Conservation (phyloP, 371 early-diverging fungal species). For the Mortierella polycephala region DNA sequence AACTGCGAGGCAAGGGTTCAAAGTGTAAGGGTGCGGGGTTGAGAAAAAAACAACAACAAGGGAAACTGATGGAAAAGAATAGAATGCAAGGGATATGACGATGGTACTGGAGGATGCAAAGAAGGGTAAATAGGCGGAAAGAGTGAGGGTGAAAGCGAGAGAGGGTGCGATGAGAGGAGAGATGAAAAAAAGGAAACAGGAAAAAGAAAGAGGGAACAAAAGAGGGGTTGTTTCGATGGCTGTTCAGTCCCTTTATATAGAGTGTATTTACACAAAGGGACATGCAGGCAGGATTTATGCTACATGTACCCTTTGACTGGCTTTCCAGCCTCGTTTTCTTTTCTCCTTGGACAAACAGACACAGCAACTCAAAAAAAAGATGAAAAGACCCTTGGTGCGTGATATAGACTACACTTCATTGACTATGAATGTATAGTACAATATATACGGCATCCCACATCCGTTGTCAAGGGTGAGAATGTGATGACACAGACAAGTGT, state of each 20-base stretch:
- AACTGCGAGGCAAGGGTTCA: neutral
- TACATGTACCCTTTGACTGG: no score
- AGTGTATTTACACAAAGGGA: neutral
- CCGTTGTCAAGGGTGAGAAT: no score
- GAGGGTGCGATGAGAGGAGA: neutral
- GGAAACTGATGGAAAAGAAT: neutral
- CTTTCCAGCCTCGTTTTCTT: no score
- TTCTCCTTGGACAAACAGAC: no score
- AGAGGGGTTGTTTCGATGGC: conserved; percentile 1
- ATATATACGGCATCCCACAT: no score
- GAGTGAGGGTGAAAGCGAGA: neutral
- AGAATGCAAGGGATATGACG: neutral
- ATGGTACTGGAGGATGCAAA: neutral
- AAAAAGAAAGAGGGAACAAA: neutral
- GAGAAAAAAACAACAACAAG: neutral
- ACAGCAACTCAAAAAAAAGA: no score
- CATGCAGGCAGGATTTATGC: neutral
- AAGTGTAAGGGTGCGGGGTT: neutral
- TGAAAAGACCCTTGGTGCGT: no score
- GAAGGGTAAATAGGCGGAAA: neutral
- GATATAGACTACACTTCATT: no score
- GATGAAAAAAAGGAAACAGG: neutral
- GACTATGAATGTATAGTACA: no score
- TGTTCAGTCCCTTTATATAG: neutral
- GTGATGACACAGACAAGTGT: no score